Evolutionary conservation across 2,329 filamentous ascomycete species (phyloP).

Genomic region (Neurospora sp.): DNA sequence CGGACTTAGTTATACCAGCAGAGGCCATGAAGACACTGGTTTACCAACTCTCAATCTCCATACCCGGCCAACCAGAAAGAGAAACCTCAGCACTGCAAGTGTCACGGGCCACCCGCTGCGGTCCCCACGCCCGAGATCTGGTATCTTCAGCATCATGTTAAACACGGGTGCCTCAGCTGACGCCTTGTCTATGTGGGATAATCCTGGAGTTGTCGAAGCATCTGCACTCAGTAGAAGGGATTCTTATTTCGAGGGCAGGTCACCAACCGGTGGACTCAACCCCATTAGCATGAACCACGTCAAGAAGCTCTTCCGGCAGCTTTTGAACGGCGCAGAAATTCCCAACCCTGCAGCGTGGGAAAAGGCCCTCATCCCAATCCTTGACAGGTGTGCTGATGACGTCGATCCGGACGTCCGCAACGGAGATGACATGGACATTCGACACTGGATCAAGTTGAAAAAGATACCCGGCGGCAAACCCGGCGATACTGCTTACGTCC

Average conservation of each 20-base stretch:
- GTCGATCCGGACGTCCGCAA: constrained; percentile 85
- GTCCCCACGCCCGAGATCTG: constrained; percentile 58
- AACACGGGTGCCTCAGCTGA: constrained; percentile 43
- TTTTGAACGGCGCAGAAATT: constrained; percentile 67
- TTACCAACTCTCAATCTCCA: constrained; percentile 48
- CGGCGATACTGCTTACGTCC: constrained; percentile 90
- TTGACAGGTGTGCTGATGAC: constrained; percentile 85
- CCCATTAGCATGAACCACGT: constrained; percentile 82
- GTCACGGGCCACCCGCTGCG: constrained; percentile 55
- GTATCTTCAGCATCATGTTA: constrained; percentile 35
- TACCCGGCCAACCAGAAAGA: constrained; percentile 54
- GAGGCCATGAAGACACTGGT: constrained; percentile 56
- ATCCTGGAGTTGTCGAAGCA: constrained; percentile 29
- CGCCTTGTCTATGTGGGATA: constrained; percentile 37
- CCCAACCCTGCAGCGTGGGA: constrained; percentile 73
- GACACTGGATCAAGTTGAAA: constrained; percentile 95
- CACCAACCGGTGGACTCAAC: constrained; percentile 75
- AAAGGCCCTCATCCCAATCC: constrained; percentile 78
- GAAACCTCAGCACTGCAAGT: constrained; percentile 79
- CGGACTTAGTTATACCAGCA: constrained; percentile 57
- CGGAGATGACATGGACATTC: constrained; percentile 92
- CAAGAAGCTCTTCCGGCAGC: constrained; percentile 70
- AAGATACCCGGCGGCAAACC: constrained; percentile 87
- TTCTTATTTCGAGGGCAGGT: constrained; percentile 65
- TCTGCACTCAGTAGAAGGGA: constrained; percentile 62